Conservation (phyloP, 2,329 filamentous ascomycete genomes). For the Septoria linicola region DNA sequence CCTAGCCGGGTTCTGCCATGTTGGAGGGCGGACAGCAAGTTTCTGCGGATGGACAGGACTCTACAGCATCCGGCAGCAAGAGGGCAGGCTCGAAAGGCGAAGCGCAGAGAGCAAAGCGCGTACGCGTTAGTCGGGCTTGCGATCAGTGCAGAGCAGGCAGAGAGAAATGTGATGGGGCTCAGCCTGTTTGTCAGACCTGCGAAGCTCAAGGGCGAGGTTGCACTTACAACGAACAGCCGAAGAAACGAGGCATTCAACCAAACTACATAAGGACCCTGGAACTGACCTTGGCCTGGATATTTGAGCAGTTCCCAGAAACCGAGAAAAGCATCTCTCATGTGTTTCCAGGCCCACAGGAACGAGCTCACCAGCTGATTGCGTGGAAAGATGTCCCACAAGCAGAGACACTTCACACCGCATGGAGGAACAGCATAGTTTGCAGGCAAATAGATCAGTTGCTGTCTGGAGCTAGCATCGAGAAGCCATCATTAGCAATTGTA, state of each 20-base stretch:
- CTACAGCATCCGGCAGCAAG: slow-evolving; percentile 17
- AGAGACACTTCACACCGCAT: slow-evolving; percentile 60
- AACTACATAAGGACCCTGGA: slow-evolving; percentile 76
- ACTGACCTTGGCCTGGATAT: slow-evolving; percentile 64
- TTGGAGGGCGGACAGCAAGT: slow-evolving; percentile 10
- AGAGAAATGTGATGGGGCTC: slow-evolving; percentile 72
- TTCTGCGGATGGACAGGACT: slow-evolving; percentile 14
- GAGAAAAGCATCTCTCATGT: slow-evolving; percentile 51
- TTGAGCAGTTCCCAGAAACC: slow-evolving; percentile 58
- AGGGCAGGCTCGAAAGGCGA: slow-evolving; percentile 25
- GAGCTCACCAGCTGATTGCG: slow-evolving; percentile 49
- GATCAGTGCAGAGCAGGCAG: slow-evolving; percentile 39
- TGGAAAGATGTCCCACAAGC: slow-evolving; percentile 55
- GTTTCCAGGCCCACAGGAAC: slow-evolving; percentile 48
- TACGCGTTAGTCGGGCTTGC: slow-evolving; percentile 43
- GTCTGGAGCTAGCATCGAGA: slow-evolving; percentile 43
- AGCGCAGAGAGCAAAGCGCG: slow-evolving; percentile 52
- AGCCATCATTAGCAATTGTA: neutral
- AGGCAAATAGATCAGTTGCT: slow-evolving; percentile 63
- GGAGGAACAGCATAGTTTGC: slow-evolving; percentile 62
- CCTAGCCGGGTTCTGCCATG: slow-evolving; percentile 21
- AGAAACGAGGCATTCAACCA: slow-evolving; percentile 76
- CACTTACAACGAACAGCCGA: slow-evolving; percentile 69
- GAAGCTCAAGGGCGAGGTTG: slow-evolving; percentile 62
- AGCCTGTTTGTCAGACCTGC: slow-evolving; percentile 67